Evolutionary conservation across 1,284 basidiomycete species (phyloP), one percentile per base, ranked within the genome.

Genomic region (Ustilago trichophora): DNA sequence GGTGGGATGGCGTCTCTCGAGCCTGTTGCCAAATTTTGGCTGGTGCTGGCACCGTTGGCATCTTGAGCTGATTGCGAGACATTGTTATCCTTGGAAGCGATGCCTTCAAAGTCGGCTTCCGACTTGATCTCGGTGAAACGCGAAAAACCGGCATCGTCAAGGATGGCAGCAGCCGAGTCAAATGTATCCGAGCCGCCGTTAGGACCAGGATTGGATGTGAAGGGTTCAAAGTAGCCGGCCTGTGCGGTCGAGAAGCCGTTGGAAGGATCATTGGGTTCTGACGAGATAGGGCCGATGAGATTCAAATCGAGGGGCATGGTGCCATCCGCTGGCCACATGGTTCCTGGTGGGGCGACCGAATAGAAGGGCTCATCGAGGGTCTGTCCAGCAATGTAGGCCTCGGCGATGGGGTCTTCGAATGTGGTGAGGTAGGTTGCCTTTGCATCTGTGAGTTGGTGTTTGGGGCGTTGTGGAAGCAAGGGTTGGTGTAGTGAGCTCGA

Each of bases 361-460:
- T 68, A 68, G 65, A 68, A 68, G 4, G 65, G 58, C 47, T 68
- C 65, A 18, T 62, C 51, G 2, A 68, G 37, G 0, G 45, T 51
- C 31, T 68, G 65, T 3, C 53, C 58, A 6, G 65, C 58, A 25
- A 68, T 68, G 34, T 68, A 68, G 7, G 65, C 65, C 32, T 68
- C 50, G 10, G 65, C 65, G 34, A 68, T 63, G 10, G 65, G 65
- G 31, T 68, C 65, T 19, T 68, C 58, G 13, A 62, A 68, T 0
- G 65, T 62, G 13, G 33, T 58, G 42, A 68, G 65, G 21, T 68
- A 62, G 46, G 42, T 47, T 34, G 37, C 49, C 12, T 54, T 53
- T 0, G 44, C 35, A 1, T 48, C 31, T 12, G 29, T 19, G 15
- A 18, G 7, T 13, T 48, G 41, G 3, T 43, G 19, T 9, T 43